Evolutionary conservation across 2,329 filamentous ascomycete genomes (phyloP), one percentile per base, ranked within the genome.

Genomic region (Rhinocladiella mackenziei): DNA sequence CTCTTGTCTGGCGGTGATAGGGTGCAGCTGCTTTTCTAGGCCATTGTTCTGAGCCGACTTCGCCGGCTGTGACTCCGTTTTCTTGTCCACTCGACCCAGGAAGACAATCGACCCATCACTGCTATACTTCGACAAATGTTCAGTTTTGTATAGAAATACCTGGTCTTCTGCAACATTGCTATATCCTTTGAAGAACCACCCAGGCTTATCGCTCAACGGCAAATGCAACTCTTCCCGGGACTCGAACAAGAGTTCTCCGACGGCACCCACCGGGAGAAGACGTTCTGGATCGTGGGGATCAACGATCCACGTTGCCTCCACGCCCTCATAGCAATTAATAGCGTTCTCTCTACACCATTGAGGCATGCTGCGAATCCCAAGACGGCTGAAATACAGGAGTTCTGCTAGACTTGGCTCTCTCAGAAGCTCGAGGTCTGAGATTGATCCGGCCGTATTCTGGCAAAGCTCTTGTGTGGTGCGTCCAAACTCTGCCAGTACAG

Each of bases 401-500:
- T 65, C 33, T 7, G 18, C 33, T 22, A 18, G 33, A 23, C 3
- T 25, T 2, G 17, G 33, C 4, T 13, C 18, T n/a, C 19, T 60
- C 5, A 72, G 40, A 38, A 60, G 66, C 4, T 62, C 65, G 14
- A 72, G 64, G 11, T 69, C 59, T 3, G 56, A 56, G 15, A 47
- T 18, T 28, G n/a, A 39, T 14, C 28, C 36, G 13, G 51, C 39
- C 11, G 40, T 41, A 34, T 56, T 35, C 14, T 50, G 23, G 14
- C 74, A 72, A 17, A 84, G 66, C 15, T 72, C 63, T 30, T 70
- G 67, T 0, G 72, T 69, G n/a, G 77, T 69, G 3, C 66, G 63
- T 23, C 71, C 71, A 15, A 83, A 67, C 40, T 78, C 72, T 2
- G 65, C 58, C 15, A 81, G 64, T 2, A 75, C 74, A 22, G 69